Base-by-base conservation (phyloP, 345 rosid species). In the Pistacia integerrima region DNA sequence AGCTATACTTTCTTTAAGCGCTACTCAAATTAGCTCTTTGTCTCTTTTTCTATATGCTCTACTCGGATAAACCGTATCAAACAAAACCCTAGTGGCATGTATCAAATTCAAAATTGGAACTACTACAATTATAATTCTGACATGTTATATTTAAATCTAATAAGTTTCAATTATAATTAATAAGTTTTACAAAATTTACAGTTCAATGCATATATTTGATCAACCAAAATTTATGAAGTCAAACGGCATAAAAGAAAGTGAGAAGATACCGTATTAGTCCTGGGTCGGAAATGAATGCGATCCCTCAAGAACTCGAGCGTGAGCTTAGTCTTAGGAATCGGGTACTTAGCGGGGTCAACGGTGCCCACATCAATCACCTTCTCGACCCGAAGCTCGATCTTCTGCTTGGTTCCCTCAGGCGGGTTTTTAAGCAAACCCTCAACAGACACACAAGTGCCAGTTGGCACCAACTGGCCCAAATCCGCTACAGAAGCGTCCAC, bases 221-320 rank as follows among this genome's bases (percentile, higher is more conserved):
- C 46, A 41, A 41, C 46, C 46, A 41, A 41, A 41, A 41, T 7
- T 41, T 38, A 38, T 38, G 41, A 25, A 49, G 7, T 38, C 28
- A 48, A 10, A 18, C 33, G 48, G 64, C 3, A 4, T 2, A 20
- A 30, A 56, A 8, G 4, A 46, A 51, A 33, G 1, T 3, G 9
- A 14, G 2, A 54, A 3, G 44, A 4, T 79, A 94, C 98, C 91
- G 97, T 84, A 82, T 92, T 90, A 25, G 98, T 93, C 41, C 90
- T 88, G 6, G 99, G 78, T 14, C 99, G 90, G 76, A 95, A 90
- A 81, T 93, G 98, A 59, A 88, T 82, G 62, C 82, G 77, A 67
- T 95, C 99, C 76, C 99, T 90, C 80, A 95, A 75, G 64, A 80
- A 82, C 84, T 95, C 98, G 46, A 92, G 94, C 1, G 97, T 89